A percentile compares a stretch with the other conserved stretches of the same genome.
phyloP scores from a whole-genome alignment of 768 basidiomycete genomes.

The Gymnopilus junonius region DNA sequence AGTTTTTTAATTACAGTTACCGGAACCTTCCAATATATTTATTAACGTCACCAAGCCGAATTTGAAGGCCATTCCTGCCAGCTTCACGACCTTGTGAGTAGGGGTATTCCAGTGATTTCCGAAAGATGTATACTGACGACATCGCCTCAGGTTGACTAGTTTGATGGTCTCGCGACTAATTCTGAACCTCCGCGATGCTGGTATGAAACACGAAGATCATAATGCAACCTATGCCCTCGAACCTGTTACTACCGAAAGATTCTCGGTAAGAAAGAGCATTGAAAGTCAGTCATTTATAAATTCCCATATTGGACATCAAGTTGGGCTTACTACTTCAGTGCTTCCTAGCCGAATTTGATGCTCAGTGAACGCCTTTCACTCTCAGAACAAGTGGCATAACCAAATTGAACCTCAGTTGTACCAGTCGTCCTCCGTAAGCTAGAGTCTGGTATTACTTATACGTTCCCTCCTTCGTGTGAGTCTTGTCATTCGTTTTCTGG shows the following conservation, averaged over 20 bases:
- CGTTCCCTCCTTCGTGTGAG: too few species aligned
- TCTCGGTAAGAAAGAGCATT: not conserved
- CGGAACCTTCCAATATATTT: not conserved
- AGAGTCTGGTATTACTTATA: too few species aligned
- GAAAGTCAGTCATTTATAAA: not conserved
- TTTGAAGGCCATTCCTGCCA: conserved; percentile 41
- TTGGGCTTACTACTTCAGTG: too few species aligned
- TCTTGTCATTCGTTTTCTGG: too few species aligned
- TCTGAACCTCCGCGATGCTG: conserved; percentile 33
- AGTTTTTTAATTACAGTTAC: too few species aligned
- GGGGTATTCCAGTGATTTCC: not conserved
- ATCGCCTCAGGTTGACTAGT: conserved; percentile 32
- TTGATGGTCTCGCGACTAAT: conserved; percentile 43
- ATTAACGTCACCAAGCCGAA: conserved; percentile 26
- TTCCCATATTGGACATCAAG: not conserved
- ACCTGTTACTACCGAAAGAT: not conserved
- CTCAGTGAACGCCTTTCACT: not conserved
- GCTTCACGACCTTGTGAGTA: conserved; percentile 41
- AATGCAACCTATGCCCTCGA: not conserved
- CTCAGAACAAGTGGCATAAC: not conserved
- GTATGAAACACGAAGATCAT: not conserved
- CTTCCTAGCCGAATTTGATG: not conserved
- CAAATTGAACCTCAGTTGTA: too few species aligned
- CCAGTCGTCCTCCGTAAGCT: too few species aligned
- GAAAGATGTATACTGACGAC: not conserved